phyloP scores from a whole-genome alignment of 768 basidiomycete species.

The Podaxis carcinomalis region DNA sequence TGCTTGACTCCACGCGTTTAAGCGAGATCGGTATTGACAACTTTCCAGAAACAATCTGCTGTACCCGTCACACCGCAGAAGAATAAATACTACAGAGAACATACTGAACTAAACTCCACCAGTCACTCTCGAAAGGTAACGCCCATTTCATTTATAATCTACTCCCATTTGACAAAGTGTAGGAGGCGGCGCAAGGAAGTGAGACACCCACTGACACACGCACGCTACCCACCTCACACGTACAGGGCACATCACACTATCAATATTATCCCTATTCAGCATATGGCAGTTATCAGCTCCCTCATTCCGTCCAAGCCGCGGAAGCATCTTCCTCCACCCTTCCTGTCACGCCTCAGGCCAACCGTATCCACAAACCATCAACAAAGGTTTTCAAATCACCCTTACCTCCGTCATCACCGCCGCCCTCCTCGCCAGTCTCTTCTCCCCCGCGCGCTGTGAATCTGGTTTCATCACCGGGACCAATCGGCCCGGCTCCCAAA shows the following conservation, averaged over 20 bases:
- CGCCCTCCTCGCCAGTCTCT: slow-evolving; percentile 49
- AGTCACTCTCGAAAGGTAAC: slow-evolving; percentile 26
- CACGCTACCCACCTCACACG: slow-evolving; percentile 22
- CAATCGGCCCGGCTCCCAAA: slow-evolving; percentile 60
- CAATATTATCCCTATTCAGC: slow-evolving; percentile 36
- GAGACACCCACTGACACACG: slow-evolving; percentile 45
- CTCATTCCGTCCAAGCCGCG: slow-evolving; percentile 23
- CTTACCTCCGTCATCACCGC: slow-evolving; percentile 58
- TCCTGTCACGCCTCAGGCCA: slow-evolving; percentile 47
- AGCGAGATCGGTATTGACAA: not conserved
- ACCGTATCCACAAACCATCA: slow-evolving; percentile 28
- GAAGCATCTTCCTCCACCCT: slow-evolving; percentile 30
- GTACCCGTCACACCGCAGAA: slow-evolving; percentile 56
- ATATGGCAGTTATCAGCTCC: slow-evolving; percentile 33
- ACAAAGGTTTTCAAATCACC: slow-evolving; percentile 35
- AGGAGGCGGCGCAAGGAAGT: slow-evolving; percentile 30
- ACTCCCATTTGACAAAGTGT: slow-evolving; percentile 15
- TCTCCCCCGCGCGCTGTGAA: slow-evolving; percentile 49
- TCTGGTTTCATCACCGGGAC: slow-evolving; percentile 81
- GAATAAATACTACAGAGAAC: slow-evolving; percentile 58
- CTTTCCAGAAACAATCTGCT: slow-evolving; percentile 3
- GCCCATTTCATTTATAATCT: slow-evolving; percentile 14
- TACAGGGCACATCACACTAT: slow-evolving; percentile 29
- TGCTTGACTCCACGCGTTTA: slow-evolving; percentile 28
- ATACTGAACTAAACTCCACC: slow-evolving; percentile 32